Evolutionary conservation across 2,329 filamentous ascomycete species (phyloP), one percentile per base, ranked within the genome.

Genomic region (Hortaea werneckii): DNA sequence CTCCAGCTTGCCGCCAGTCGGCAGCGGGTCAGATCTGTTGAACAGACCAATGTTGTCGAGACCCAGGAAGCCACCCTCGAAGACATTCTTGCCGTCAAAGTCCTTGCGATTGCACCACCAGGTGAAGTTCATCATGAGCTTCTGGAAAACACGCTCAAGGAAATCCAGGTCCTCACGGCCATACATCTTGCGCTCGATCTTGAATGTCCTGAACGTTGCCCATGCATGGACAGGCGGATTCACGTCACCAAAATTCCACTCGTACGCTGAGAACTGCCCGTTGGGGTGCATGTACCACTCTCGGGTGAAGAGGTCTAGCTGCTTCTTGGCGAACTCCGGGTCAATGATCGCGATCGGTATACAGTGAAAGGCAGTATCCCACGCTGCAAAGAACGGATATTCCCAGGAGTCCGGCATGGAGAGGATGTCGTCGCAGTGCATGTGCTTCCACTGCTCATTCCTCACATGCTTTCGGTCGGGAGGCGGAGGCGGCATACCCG

Each of bases 41-140:
- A 96, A 96, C 32, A 96, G 71, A 44, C 92, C 92, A 65, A 96
- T 96, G 64, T 96, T 96, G 77, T 96, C 90, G 43, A 96, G 73
- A 40, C 90, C 90, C 6, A 96, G 73, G 74, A 96, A 96, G 38
- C 90, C 90, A 55, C 90, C 92, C 62, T 96, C 92, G 56, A 96
- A 96, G 28, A 96, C 85, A 60, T 96, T 95, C 71, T 96, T 96
- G 58, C 88, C 90, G 7, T 95, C 87, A 8, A 78, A 77, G 58
- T 96, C 90, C 67, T 96, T 96, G 48, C 90, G 84, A 65, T 96
- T 96, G 13, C 95, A 90, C 90, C 90, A 96, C 92, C 92, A 96
- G 4, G 92, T 96, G 65, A 96, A 96, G 70, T 96, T 96, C 52
- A 96, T 74, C 26, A 96, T 73, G 49, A 96, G 69, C 66, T 96